Percentiles rank a stretch among this genome's conserved stretches.
phyloP scores from a whole-genome alignment of 768 basidiomycete species.

The Suillus alpinus region DNA sequence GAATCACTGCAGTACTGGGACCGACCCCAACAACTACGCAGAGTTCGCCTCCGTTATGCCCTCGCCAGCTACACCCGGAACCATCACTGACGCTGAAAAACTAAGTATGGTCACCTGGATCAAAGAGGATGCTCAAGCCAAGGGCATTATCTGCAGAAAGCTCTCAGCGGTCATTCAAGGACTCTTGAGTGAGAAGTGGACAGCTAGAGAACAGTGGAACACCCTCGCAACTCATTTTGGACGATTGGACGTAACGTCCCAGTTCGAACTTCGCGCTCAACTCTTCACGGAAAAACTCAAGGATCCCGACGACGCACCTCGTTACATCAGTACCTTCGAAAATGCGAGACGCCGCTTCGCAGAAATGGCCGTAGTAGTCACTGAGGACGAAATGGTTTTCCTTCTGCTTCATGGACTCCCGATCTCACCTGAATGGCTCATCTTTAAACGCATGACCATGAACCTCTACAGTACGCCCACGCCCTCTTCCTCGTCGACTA shows the following conservation, averaged over 20 bases:
- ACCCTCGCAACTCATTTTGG: too few relatives aligned
- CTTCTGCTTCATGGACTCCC: constrained; percentile 1
- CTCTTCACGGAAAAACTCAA: too few relatives aligned
- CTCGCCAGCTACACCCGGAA: background rate
- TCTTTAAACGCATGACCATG: background rate
- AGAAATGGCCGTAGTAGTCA: background rate
- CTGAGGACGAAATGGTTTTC: background rate
- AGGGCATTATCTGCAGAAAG: background rate
- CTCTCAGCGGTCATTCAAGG: accelerated
- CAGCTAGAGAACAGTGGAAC: background rate
- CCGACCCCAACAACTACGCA: background rate
- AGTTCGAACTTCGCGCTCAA: too few relatives aligned
- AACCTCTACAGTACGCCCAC: background rate
- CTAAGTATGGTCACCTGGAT: background rate
- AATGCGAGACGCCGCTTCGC: background rate
- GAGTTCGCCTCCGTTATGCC: background rate
- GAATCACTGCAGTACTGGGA: background rate
- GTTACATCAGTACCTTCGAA: too few relatives aligned
- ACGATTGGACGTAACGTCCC: too few relatives aligned
- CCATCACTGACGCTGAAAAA: background rate
- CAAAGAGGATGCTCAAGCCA: background rate
- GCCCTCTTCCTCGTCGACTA: too few relatives aligned
- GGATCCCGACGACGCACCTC: too few relatives aligned
- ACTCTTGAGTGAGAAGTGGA: background rate
- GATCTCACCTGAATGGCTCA: background rate